These are phyloP conservation scores for Choricystis sp. DNA, from an alignment of 139 green algal species.

Conservation along the genomic window DNA sequence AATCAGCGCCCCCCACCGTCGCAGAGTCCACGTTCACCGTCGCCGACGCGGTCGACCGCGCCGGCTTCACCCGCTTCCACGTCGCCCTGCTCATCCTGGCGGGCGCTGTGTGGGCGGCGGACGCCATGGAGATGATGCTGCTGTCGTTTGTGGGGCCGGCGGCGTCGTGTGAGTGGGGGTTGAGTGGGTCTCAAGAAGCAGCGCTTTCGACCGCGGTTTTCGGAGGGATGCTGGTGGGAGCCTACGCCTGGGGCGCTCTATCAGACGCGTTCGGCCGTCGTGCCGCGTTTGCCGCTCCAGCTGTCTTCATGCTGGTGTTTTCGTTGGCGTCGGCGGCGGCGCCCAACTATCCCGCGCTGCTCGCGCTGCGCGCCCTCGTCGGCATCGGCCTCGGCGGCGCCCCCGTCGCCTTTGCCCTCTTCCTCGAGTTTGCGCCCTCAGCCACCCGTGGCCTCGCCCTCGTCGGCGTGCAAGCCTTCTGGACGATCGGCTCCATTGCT, in stretches of 20 bases:
- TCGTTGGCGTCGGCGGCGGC: conserved; percentile 30
- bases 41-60: too few relatives aligned
- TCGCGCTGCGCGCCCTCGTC: conserved; percentile 30
- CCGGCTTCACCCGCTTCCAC: conserved; percentile 52
- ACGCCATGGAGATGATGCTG: conserved; percentile 78
- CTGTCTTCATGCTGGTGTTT: conserved; percentile 29
- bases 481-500: conserved; percentile 49
- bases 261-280: conserved; percentile 33
- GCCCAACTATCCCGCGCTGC: conserved; percentile 30
- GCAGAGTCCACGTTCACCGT: too few relatives aligned
- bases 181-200: conserved; percentile 29
- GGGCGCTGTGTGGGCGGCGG: conserved; percentile 52
- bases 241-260: conserved; percentile 42
- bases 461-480: conserved; percentile 44
- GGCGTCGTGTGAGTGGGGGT: conserved; percentile 38
- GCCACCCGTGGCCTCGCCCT: conserved; percentile 32
- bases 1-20: too few relatives aligned
- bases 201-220: conserved; percentile 48
- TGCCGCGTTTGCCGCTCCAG: conserved; percentile 26
- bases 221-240: conserved; percentile 39
- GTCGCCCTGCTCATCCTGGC: conserved; percentile 38
- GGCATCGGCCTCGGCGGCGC: conserved; percentile 51
- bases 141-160: conserved; percentile 59
- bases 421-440: conserved; percentile 48
- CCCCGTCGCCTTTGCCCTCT: conserved; percentile 46